Evolutionary conservation across 2,329 filamentous ascomycete genomes (phyloP).

Genomic region (Colletotrichum karsti): DNA sequence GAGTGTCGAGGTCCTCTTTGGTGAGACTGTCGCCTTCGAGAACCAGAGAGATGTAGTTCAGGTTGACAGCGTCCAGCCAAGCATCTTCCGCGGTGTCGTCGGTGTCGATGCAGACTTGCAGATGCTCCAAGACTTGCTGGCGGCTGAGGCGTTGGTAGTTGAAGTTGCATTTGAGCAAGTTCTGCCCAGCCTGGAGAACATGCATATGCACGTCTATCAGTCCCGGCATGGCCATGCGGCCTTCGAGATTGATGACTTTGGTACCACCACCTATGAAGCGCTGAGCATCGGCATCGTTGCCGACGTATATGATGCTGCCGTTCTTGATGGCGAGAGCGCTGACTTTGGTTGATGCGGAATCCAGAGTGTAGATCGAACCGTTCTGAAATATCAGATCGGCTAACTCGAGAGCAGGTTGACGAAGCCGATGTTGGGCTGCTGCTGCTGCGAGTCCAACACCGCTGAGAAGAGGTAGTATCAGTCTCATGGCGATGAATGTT

Average conservation of each 20-base stretch:
- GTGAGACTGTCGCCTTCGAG: conserved; percentile 3
- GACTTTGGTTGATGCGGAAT: conserved; percentile 16
- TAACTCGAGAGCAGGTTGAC: neutral
- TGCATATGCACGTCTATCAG: conserved; percentile 38
- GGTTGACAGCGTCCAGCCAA: conserved; percentile 37
- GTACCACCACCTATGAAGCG: conserved; percentile 33
- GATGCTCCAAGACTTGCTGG: conserved; percentile 29
- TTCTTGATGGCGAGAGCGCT: conserved; percentile 32
- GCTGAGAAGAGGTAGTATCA: neutral
- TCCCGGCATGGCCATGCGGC: conserved; percentile 39
- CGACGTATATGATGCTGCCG: conserved; percentile 33
- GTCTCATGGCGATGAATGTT: neutral
- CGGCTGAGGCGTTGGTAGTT: conserved; percentile 35
- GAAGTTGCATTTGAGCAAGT: conserved; percentile 36
- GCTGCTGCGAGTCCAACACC: neutral
- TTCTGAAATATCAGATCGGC: conserved; percentile 36
- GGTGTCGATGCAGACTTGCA: neutral
- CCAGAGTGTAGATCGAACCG: conserved; percentile 37
- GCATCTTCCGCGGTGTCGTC: conserved; percentile 2
- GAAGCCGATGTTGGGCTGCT: neutral
- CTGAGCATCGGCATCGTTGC: conserved; percentile 28
- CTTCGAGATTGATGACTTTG: conserved; percentile 35
- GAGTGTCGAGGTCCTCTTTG: conserved; percentile 9
- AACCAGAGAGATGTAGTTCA: conserved; percentile 3
- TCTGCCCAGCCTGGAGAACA: conserved; percentile 33